Conservation (phyloP, 352 stramenopile genomes). For the Phytophthora aleatoria region DNA sequence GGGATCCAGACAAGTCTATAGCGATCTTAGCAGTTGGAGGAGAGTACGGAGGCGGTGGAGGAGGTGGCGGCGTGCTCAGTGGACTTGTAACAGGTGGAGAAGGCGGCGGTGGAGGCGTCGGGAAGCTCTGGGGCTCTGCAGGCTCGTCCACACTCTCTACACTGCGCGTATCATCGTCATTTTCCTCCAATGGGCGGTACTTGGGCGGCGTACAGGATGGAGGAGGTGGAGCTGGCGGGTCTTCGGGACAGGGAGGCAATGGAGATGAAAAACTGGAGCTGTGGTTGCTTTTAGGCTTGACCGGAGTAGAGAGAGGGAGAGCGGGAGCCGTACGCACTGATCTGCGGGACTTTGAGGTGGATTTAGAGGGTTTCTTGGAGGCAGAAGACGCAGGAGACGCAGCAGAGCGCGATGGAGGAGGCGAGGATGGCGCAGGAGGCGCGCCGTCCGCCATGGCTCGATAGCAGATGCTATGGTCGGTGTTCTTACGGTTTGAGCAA, state of each 20-base stretch:
- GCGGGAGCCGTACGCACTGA: constrained; percentile 7
- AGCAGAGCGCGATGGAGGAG: constrained; percentile 30
- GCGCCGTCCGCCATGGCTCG: constrained; percentile 10
- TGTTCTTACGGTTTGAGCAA: constrained; percentile 10
- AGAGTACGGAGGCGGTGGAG: constrained; percentile 64
- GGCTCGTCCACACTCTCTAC: constrained; percentile 43
- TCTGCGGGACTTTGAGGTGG: constrained; percentile 2
- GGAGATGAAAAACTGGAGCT: constrained; percentile 79
- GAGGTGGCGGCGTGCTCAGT: constrained; percentile 28
- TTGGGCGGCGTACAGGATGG: constrained; percentile 68
- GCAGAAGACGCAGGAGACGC: constrained; percentile 17
- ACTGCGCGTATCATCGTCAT: constrained; percentile 54
- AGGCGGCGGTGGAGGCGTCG: constrained; percentile 52
- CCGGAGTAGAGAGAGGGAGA: constrained; percentile 4
- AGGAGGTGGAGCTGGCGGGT: constrained; percentile 61
- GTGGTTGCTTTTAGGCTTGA: constrained; percentile 29
- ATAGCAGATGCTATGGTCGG: background rate
- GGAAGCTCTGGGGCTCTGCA: constrained; percentile 35
- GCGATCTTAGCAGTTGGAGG: constrained; percentile 50
- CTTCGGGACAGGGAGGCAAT: constrained; percentile 73
- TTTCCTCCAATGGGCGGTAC: constrained; percentile 68
- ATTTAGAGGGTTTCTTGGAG: constrained; percentile 18
- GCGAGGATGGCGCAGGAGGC: constrained; percentile 34
- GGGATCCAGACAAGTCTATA: constrained; percentile 32
- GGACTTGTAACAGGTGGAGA: constrained; percentile 40